phyloP scores from a whole-genome alignment of 495 filamentous ascomycete species.

The Daldinia loculata region DNA sequence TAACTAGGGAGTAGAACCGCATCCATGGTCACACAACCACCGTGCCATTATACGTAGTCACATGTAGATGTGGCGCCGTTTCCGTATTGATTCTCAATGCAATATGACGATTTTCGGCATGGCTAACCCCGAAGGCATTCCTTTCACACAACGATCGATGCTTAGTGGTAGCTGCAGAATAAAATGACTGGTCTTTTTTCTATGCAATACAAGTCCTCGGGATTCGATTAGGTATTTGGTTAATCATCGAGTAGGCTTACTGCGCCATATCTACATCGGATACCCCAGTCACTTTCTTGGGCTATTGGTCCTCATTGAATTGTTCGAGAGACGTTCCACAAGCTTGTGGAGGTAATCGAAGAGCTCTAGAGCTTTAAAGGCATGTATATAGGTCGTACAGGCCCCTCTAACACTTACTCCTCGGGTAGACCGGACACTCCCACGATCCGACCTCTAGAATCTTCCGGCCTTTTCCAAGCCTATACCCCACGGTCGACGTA shows the following conservation, averaged over 20 bases:
- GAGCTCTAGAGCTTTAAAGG: background rate
- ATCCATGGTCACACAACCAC: background rate
- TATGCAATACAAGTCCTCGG: background rate
- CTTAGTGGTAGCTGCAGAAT: background rate
- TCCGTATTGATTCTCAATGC: background rate
- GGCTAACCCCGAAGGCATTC: background rate
- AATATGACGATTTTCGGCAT: background rate
- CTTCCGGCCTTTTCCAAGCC: background rate
- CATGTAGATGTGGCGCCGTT: background rate
- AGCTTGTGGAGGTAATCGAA: background rate
- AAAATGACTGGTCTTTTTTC: background rate
- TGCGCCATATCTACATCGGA: background rate
- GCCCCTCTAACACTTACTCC: background rate
- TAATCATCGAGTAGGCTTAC: background rate
- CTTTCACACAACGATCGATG: background rate
- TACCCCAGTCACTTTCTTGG: background rate
- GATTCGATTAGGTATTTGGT: background rate
- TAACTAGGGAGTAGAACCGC: background rate
- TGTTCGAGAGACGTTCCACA: background rate
- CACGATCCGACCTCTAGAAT: background rate
- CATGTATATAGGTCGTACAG: background rate
- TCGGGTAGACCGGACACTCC: background rate
- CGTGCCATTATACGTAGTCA: background rate
- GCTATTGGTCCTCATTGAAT: background rate
- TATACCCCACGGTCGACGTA: background rate